A percentile compares a stretch with the other conserved stretches of the same genome.
phyloP scores from a whole-genome alignment of 2,329 filamentous ascomycete genomes.

The Hypoxylon sp. region DNA sequence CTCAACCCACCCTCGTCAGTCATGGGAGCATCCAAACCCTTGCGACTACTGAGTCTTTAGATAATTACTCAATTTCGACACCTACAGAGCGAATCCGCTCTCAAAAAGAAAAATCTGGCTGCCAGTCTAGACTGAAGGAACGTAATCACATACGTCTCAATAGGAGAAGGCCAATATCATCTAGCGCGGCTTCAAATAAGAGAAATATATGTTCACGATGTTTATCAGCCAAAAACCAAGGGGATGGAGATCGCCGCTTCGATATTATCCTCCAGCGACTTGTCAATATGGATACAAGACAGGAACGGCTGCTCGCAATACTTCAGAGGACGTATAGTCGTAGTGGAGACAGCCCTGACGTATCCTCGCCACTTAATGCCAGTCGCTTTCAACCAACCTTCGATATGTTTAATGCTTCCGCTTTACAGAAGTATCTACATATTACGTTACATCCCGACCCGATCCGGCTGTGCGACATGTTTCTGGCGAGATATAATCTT shows the following conservation, averaged over 20 bases:
- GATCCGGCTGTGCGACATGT: conserved; percentile 32
- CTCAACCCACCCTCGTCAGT: conserved; percentile 23
- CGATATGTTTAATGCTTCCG: conserved; percentile 16
- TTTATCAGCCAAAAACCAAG: background rate
- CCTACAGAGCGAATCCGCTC: background rate
- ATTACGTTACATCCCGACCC: conserved; percentile 34
- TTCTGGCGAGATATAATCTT: conserved; percentile 37
- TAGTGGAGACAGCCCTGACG: background rate
- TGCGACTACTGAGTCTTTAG: background rate
- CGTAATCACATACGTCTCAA: background rate
- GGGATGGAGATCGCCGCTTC: background rate
- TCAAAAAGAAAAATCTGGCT: background rate
- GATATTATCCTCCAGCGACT: conserved; percentile 17
- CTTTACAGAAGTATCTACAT: conserved; percentile 29
- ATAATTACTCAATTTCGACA: conserved; percentile 3
- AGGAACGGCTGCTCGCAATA: conserved; percentile 23
- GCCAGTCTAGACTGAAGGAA: conserved; percentile 4
- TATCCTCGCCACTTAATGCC: background rate
- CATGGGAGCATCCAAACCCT: conserved; percentile 14
- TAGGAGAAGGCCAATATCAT: conserved; percentile 4
- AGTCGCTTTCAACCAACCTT: conserved; percentile 13
- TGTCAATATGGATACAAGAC: conserved; percentile 18
- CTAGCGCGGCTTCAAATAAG: background rate
- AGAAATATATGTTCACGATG: conserved; percentile 10
- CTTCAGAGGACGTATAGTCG: conserved; percentile 7